phyloP scores from a whole-genome alignment of 768 basidiomycete species.

The Auricularia sp. region DNA sequence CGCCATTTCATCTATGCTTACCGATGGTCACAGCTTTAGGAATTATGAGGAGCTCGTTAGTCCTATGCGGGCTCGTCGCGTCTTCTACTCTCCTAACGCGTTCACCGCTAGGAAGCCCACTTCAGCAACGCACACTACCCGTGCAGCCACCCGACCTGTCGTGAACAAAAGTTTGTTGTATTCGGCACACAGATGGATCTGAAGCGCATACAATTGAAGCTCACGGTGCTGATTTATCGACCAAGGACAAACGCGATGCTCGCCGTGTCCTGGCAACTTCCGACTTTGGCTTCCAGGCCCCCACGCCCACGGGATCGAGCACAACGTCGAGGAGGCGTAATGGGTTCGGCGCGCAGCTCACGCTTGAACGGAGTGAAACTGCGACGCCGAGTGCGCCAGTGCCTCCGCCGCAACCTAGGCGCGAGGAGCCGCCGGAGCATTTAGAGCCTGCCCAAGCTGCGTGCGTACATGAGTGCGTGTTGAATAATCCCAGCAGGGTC shows the following conservation, averaged over 20 bases:
- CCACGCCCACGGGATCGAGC: conserved; percentile 20
- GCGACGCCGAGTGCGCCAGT: not conserved
- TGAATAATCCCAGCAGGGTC: not conserved
- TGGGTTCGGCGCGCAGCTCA: conserved; percentile 52
- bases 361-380: conserved; percentile 20
- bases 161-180: conserved; percentile 87
- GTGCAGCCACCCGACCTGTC: conserved; percentile 64
- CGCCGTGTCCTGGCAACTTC: conserved; percentile 45
- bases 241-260: conserved; percentile 59
- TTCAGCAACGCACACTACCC: conserved; percentile 68
- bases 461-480: not conserved
- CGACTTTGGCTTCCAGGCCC: conserved; percentile 58
- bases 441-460: conserved; percentile 20
- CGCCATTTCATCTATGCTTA: not conserved
- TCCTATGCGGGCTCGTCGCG: conserved; percentile 12
- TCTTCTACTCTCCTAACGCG: not conserved
- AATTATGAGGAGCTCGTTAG: conserved; percentile 66
- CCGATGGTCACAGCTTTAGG: conserved; percentile 45
- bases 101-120: conserved; percentile 49
- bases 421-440: conserved; percentile 12
- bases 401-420: not conserved
- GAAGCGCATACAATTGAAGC: conserved; percentile 84
- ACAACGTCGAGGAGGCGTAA: conserved; percentile 39
- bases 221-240: conserved; percentile 64
- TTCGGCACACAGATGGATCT: conserved; percentile 82